phyloP scores from a whole-genome alignment of 257 asterid species.

The Salvia miltiorrhiza region DNA sequence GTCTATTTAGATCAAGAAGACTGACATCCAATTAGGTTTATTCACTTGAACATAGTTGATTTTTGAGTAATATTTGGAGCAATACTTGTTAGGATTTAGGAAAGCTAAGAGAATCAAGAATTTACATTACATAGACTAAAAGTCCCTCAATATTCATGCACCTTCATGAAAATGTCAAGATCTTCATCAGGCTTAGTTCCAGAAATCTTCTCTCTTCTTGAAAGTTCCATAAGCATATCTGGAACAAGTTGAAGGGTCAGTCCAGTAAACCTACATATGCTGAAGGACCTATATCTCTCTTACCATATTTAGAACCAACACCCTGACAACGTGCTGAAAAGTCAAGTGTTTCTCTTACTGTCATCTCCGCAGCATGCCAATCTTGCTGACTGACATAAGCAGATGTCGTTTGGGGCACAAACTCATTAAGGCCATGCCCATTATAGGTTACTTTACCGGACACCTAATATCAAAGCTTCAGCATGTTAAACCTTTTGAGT shows the following conservation, averaged over 20 bases:
- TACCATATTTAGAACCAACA: constrained; percentile 89
- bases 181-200: constrained; percentile 93
- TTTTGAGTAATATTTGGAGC: neutral
- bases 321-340: constrained; percentile 91
- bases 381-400: constrained; percentile 89
- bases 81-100: neutral
- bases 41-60: neutral
- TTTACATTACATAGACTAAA: neutral
- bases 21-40: neutral
- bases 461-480: constrained; percentile 52
- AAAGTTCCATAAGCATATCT: constrained; percentile 95
- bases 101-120: constrained; percentile 4
- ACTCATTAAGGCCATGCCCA: constrained; percentile 81
- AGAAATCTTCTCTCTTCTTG: constrained; percentile 83
- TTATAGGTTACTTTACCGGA: constrained; percentile 92
- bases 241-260: constrained; percentile 38
- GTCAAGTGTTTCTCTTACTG: constrained; percentile 88
- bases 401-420: constrained; percentile 87
- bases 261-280: constrained; percentile 23
- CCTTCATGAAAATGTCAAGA: constrained; percentile 95
- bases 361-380: constrained; percentile 91
- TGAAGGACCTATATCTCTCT: constrained; percentile 18
- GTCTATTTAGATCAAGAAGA: constrained; percentile 4
- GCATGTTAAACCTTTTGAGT: constrained; percentile 11
- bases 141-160: constrained; percentile 18